Base-by-base conservation (phyloP, 2,329 filamentous ascomycete species). In the Fusarium sp. region DNA sequence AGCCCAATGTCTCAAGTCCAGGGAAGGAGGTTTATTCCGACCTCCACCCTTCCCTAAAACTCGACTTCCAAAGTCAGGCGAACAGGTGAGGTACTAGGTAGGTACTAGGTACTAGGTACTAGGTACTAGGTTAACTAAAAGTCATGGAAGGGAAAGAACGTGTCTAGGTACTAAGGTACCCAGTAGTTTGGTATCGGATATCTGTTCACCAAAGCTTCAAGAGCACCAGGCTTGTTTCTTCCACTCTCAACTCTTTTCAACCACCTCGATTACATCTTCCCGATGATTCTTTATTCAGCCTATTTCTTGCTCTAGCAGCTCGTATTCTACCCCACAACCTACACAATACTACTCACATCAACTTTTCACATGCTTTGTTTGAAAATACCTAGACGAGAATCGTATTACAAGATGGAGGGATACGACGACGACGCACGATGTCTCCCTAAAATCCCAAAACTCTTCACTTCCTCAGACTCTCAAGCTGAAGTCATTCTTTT, bases 371-470 rank as follows among this genome's bases (percentile, higher is more conserved):
- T 40, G 35, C 17, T 29, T 20, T 41, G 45, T 35, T 36, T 51
- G 23, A 58, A 23, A n/a, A 23, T 53, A 53, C 42, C 27, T 17
- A 25, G 20, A n/a, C 27, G n/a, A 14, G 18, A 35, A 15, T 50
- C 20, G 40, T 41, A 27, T 27, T 58, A 63, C 20, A 23, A 51
- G 20, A 72, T 72, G 62, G 73, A 66, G 73, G 64, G 52, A 40
- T 25, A 69, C 20, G 43, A 58, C 18, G 54, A 65, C 18, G 53
- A 41, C 13, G 37, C 45, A 6, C 56, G 58, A 27, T 72, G 62
- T 18, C 69, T 72, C 40, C 65, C 71, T 33, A 70, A 52, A 14
- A 58, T 66, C 6, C 67, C 71, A 6, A 67, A 55, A 23, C 51
- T 65, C 23, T 70, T 70, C 13, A 49, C 59, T 17, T 31, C 54